Evolutionary conservation across 2,329 filamentous ascomycete species (phyloP), one percentile per base, ranked within the genome.

Genomic region (Zasmidium citrigriseum): DNA sequence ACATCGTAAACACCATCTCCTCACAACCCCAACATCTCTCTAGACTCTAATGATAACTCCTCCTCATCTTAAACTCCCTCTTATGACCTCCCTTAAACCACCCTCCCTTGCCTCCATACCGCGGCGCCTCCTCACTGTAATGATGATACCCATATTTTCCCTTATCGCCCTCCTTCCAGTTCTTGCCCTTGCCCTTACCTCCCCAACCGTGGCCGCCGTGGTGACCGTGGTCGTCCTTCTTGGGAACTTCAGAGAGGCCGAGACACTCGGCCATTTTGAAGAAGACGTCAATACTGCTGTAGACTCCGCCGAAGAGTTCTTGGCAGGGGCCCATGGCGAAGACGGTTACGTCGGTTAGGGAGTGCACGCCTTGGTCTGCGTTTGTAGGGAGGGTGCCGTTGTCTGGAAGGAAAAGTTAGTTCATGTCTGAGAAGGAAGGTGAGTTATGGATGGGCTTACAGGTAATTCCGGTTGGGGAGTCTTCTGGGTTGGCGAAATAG

Each of bases 301-400:
- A 90, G 2, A 87, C 76, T 55, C 89, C 89, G 3, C 86, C 84
- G 71, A 95, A 95, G 14, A 83, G 76, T 67, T 90, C 87, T 73
- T 91, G 87, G 77, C 90, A 93, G 4, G 90, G 90, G 0, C 90
- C 90, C 78, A 84, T 83, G 1, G 89, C 88, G 68, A 89, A 93
- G 20, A 95, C 87, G 1, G 89, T 86, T 27, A 92, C 89, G 67
- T 92, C 89, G 1, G 89, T 92, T 62, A 92, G 78, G 22, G 86
- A 89, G 78, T 92, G 89, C 18, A 91, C 89, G 51, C 89, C 91
- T 76, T 89, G 83, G 44, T 80, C 72, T 67, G 88, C 83, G 55
- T 73, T 75, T 1, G 85, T 82, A 0, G 87, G 83, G 18, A 95
- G 75, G 0, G 89, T 93, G 51, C 91, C 91, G 69, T 93, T 93